Evolutionary conservation across 495 filamentous ascomycete genomes (phyloP).

Genomic region (Penicillium subrubescens): DNA sequence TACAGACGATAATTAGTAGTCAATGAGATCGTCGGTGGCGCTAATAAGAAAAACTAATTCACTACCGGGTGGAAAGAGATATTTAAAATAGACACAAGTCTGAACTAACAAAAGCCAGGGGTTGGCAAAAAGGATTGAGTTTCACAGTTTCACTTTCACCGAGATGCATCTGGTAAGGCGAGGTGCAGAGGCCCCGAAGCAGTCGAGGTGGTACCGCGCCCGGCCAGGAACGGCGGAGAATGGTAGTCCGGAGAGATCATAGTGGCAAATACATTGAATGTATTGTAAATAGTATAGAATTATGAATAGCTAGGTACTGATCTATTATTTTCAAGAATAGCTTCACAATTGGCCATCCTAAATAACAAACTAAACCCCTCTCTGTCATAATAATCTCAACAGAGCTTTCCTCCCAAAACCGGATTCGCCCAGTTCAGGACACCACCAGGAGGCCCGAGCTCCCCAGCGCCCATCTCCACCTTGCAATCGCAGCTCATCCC

Average conservation of each 20-base stretch:
- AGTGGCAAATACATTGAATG: not conserved
- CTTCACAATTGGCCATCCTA: not conserved
- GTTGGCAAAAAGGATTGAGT: not conserved
- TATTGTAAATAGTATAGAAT: not conserved
- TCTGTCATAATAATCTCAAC: not conserved
- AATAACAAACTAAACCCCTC: not conserved
- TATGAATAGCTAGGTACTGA: not conserved
- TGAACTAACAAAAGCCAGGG: not conserved
- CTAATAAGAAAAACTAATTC: not conserved
- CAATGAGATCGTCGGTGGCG: no score
- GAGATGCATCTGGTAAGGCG: constrained; percentile 1
- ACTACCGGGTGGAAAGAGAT: not conserved
- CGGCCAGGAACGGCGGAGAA: constrained; percentile 13
- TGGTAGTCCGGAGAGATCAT: not conserved
- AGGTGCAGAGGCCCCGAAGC: not conserved
- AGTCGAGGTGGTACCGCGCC: constrained; percentile 10
- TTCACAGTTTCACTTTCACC: constrained; percentile 7
- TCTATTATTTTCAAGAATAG: not conserved
- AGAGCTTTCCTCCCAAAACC: not conserved
- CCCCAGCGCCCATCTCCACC: not conserved
- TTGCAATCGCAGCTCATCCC: not conserved
- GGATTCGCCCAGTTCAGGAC: not conserved
- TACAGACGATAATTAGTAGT: no score
- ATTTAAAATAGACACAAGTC: not conserved
- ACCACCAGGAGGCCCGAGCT: constrained; percentile 9